Conservation (phyloP, 352 stramenopile species). For the Bremia lactucae region DNA sequence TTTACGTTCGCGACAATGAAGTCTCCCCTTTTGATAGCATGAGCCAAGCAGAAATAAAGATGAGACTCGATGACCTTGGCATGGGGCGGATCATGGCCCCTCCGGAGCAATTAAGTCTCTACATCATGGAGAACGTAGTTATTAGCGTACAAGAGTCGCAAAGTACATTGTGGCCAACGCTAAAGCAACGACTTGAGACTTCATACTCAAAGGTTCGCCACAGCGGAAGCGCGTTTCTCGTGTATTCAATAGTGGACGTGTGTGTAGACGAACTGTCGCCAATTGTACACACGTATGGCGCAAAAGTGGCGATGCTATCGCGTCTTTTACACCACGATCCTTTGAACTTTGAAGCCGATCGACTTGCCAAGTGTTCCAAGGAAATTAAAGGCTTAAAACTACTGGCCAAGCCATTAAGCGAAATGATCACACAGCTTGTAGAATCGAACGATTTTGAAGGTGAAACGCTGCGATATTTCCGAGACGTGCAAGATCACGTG, state of each 20-base stretch:
- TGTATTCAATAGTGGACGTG: conserved; percentile 74
- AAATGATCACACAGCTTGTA: conserved; percentile 58
- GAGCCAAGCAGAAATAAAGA: conserved; percentile 50
- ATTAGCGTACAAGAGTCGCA: conserved; percentile 59
- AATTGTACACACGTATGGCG: conserved; percentile 62
- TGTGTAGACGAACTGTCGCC: conserved; percentile 74
- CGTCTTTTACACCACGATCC: conserved; percentile 45
- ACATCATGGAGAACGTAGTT: conserved; percentile 58
- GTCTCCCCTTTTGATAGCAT: conserved; percentile 52
- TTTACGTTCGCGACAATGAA: conserved; percentile 43
- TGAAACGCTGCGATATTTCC: conserved; percentile 69
- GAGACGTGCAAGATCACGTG: conserved; percentile 80
- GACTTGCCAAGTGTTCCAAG: conserved; percentile 45
- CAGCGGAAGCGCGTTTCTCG: conserved; percentile 55
- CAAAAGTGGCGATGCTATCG: conserved; percentile 64
- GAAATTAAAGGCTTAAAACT: conserved; percentile 67
- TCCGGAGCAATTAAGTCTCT: conserved; percentile 68
- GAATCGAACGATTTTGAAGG: conserved; percentile 61
- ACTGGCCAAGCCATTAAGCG: conserved; percentile 60
- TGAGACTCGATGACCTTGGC: conserved; percentile 41
- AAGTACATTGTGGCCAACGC: conserved; percentile 39
- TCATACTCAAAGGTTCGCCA: conserved; percentile 81
- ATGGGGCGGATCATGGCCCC: conserved; percentile 58
- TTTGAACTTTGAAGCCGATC: conserved; percentile 45
- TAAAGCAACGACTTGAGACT: conserved; percentile 55